phyloP scores from a whole-genome alignment of 1,284 basidiomycete genomes.

The Trichosporon sp. region DNA sequence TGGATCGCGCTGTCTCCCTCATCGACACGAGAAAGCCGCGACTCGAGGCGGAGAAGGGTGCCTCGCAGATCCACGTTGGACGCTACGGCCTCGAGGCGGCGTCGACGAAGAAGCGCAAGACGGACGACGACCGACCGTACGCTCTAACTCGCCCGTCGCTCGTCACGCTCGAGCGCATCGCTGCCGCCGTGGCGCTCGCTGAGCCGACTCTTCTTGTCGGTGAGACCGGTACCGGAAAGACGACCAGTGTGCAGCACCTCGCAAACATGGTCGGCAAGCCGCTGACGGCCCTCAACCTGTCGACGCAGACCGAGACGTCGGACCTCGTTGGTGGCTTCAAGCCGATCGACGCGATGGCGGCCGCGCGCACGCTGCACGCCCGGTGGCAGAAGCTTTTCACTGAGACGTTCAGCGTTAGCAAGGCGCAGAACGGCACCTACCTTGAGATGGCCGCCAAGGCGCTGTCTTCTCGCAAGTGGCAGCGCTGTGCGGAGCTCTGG shows the following conservation, averaged over 20 bases:
- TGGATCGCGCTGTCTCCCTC: conserved; percentile 64
- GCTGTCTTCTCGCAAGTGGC: conserved; percentile 82
- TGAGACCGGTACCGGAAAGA: conserved; percentile 99
- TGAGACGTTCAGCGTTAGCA: conserved; percentile 83
- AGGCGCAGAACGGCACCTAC: conserved; percentile 75
- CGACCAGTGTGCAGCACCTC: conserved; percentile 86
- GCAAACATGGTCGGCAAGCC: conserved; percentile 76
- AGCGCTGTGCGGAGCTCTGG: conserved; percentile 80
- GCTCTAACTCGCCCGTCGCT: conserved; percentile 87
- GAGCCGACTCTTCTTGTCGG: conserved; percentile 93
- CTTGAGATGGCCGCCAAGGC: conserved; percentile 82
- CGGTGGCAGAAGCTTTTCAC: conserved; percentile 83
- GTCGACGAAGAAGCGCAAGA: conserved; percentile 24
- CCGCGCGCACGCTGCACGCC: conserved; percentile 74
- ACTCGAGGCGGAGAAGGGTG: conserved; percentile 69
- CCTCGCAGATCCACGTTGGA: conserved; percentile 45
- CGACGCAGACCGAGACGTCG: conserved; percentile 94
- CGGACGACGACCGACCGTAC: conserved; percentile 64
- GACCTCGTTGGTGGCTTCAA: conserved; percentile 96
- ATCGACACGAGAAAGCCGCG: conserved; percentile 66
- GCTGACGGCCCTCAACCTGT: conserved; percentile 87
- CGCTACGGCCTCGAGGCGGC: conserved; percentile 39
- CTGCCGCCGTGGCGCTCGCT: conserved; percentile 68
- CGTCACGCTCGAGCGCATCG: conserved; percentile 77
- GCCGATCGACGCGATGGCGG: conserved; percentile 81